Evolutionary conservation across 192 early-diverging fungal species (phyloP).

Genomic region (Kickxella alabastrina): DNA sequence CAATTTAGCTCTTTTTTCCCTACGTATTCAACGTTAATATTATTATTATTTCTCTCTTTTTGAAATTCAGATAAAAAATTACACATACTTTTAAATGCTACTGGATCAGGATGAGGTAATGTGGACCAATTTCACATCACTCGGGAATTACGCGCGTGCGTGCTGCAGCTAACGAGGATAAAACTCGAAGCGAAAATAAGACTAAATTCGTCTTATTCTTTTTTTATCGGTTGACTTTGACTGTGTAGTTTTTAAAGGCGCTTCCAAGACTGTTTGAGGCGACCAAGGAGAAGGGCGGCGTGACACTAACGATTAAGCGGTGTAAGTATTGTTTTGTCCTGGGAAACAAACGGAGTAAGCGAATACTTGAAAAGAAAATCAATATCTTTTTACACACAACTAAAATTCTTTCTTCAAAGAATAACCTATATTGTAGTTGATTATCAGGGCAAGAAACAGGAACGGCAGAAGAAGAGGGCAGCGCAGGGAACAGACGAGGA

Average conservation of each 20-base stretch:
- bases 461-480: slow-evolving; percentile 35
- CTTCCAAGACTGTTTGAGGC: slow-evolving; percentile 30
- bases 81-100: slow-evolving; percentile 14
- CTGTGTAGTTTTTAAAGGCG: slow-evolving; percentile 40
- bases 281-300: slow-evolving; percentile 35
- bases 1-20: too few relatives aligned
- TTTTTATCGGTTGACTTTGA: too few relatives aligned
- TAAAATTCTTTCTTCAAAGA: background rate
- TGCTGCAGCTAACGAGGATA: background rate
- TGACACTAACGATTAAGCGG: slow-evolving; percentile 32
- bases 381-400: background rate
- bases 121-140: background rate
- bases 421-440: slow-evolving; percentile 12
- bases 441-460: slow-evolving; percentile 28
- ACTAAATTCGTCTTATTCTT: background rate
- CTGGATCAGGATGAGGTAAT: slow-evolving; percentile 34
- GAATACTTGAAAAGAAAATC: background rate
- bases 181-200: background rate
- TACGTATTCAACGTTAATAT: too few relatives aligned
- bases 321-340: too few relatives aligned
- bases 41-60: too few relatives aligned
- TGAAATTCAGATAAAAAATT: too few relatives aligned
- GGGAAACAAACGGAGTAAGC: background rate
- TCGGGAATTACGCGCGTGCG: background rate
- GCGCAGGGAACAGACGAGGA: slow-evolving; percentile 13